These are phyloP conservation scores for Umbelopsis vinacea DNA, from an alignment of 192 early-diverging fungal genomes.

Conservation along the genomic window DNA sequence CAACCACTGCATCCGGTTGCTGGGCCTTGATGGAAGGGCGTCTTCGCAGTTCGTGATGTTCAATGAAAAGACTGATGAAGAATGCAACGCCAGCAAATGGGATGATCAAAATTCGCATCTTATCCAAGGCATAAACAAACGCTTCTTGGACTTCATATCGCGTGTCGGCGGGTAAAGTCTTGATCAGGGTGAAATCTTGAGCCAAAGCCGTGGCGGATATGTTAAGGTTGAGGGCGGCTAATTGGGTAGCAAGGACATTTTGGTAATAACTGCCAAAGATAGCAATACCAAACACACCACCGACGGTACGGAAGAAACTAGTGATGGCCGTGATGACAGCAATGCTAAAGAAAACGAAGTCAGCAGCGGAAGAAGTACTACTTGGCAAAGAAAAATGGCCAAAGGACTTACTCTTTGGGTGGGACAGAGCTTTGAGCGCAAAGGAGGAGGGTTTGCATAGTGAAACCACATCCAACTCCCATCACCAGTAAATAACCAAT, in stretches of 20 bases:
- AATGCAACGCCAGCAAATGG: constrained; percentile 32
- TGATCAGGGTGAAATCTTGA: constrained; percentile 11
- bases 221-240: not conserved
- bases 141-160: constrained; percentile 21
- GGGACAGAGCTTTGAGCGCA: constrained; percentile 69
- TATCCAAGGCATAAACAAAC: constrained; percentile 34
- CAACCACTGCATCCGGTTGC: no score
- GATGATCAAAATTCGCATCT: constrained; percentile 32
- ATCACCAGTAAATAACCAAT: constrained; percentile 68
- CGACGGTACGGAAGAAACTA: constrained; percentile 25
- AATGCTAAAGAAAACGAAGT: not conserved
- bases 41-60: constrained; percentile 15
- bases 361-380: no score
- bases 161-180: constrained; percentile 20
- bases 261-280: constrained; percentile 54
- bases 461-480: constrained; percentile 76
- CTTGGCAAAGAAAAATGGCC: not conserved
- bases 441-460: constrained; percentile 72
- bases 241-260: constrained; percentile 6
- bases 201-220: not conserved
- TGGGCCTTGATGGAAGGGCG: not conserved
- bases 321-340: constrained; percentile 25
- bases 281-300: constrained; percentile 29
- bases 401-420: constrained; percentile 38
- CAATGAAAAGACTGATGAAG: constrained; percentile 9